These are phyloP conservation scores for Scedosporium boydii DNA, from an alignment of 2,329 filamentous ascomycete genomes.

Conservation along the genomic window DNA sequence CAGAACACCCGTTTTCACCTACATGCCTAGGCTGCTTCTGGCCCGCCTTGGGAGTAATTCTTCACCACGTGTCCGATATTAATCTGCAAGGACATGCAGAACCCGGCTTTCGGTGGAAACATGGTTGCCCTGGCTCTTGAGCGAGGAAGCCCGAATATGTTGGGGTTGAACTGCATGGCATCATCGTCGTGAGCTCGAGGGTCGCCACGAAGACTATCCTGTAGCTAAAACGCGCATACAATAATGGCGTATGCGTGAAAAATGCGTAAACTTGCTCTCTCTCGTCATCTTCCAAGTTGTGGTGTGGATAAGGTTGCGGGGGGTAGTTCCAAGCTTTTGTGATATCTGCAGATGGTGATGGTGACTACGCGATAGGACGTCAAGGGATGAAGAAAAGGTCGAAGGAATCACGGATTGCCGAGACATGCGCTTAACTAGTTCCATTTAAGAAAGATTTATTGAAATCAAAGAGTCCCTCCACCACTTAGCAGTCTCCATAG, in stretches of 20 bases:
- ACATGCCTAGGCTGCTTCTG: not conserved
- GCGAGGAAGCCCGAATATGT: no score
- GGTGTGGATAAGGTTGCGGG: not conserved
- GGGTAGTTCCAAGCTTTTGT: not conserved
- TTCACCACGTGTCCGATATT: not conserved
- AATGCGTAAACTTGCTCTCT: not conserved
- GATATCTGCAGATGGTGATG: not conserved
- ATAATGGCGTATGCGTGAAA: no score
- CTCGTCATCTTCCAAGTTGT: not conserved
- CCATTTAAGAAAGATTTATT: not conserved
- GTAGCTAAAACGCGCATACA: no score
- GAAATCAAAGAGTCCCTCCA: no score
- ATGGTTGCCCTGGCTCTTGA: not conserved
- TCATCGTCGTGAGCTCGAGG: no score
- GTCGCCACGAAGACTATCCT: no score
- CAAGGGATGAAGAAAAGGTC: not conserved
- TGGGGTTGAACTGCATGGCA: no score
- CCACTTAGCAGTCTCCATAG: no score
- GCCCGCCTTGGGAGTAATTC: no score
- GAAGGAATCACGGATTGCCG: not conserved
- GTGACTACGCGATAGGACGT: not conserved
- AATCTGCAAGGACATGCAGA: not conserved
- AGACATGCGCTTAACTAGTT: not conserved
- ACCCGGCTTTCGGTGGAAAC: not conserved
- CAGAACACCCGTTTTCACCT: not conserved